Percentiles rank a stretch among this genome's conserved stretches.
These are phyloP conservation scores for Vitellaria paradoxa DNA, from an alignment of 179 eudicot genomes.

Conservation along the genomic window DNA sequence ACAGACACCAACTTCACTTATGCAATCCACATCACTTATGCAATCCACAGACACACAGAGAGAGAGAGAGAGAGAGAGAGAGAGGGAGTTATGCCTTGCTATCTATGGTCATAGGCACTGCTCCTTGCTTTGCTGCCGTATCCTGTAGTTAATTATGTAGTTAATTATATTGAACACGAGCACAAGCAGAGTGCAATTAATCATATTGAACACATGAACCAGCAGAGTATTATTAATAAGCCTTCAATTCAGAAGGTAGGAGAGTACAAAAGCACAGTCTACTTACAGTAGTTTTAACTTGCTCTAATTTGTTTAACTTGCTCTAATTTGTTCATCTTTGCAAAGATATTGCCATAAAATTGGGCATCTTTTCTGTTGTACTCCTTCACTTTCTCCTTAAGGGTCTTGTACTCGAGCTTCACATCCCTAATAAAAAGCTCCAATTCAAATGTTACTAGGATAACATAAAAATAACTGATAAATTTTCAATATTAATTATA, in stretches of 20 bases:
- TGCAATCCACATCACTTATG: no score
- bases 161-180: no score
- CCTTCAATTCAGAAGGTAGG: background rate
- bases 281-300: conserved; percentile 20
- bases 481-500: no score
- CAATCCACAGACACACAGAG: no score
- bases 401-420: conserved; percentile 37
- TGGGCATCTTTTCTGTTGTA: conserved; percentile 42
- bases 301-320: conserved; percentile 27
- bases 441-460: no score
- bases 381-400: conserved; percentile 43
- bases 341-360: conserved; percentile 38
- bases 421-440: conserved; percentile 33
- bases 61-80: no score
- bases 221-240: no score
- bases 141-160: no score
- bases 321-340: conserved; percentile 34
- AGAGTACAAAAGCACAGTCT: background rate
- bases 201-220: no score
- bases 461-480: no score
- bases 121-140: conserved; percentile 17
- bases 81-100: conserved; percentile 27
- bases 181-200: no score
- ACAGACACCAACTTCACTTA: no score
- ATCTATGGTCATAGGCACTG: conserved; percentile 29